A percentile compares a stretch with the other conserved stretches of the same genome.
phyloP scores from a whole-genome alignment of 148 eudicot genomes.

The Polygonum maritimum region DNA sequence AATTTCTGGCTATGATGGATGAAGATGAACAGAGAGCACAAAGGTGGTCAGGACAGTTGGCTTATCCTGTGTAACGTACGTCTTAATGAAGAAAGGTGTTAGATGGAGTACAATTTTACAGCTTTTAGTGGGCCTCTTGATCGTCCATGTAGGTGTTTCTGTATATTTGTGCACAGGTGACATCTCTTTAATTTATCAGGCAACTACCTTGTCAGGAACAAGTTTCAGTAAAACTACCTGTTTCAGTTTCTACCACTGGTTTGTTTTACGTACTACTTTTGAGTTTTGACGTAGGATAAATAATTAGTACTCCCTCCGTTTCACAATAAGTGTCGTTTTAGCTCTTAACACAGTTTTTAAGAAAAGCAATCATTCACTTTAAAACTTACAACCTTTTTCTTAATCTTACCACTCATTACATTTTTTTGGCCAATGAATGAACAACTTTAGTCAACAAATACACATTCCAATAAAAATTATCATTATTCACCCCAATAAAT shows the following conservation, averaged over 20 bases:
- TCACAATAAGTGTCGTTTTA: too few relatives aligned
- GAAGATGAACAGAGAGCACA: background rate
- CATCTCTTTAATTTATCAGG: background rate
- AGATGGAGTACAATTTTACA: background rate
- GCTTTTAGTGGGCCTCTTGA: background rate
- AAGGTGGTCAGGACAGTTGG: background rate
- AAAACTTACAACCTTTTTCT: too few relatives aligned
- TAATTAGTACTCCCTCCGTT: too few relatives aligned
- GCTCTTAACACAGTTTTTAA: too few relatives aligned
- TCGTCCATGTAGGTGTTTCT: background rate
- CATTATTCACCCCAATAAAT: too few relatives aligned
- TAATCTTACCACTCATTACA: too few relatives aligned
- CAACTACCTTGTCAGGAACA: background rate
- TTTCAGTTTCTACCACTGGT: background rate
- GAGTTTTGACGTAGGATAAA: background rate
- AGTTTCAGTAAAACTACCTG: background rate
- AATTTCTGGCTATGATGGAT: background rate
- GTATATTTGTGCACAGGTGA: background rate
- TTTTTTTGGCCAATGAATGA: too few relatives aligned
- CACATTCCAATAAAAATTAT: too few relatives aligned
- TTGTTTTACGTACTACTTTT: background rate
- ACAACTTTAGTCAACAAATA: too few relatives aligned
- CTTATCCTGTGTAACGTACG: background rate
- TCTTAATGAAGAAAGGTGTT: slow-evolving; percentile 1
- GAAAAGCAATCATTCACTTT: too few relatives aligned